Evolutionary conservation across 208 protist genomes (phyloP), one percentile per base, ranked within the genome.

Genomic region (Trypanosoma avium): DNA sequence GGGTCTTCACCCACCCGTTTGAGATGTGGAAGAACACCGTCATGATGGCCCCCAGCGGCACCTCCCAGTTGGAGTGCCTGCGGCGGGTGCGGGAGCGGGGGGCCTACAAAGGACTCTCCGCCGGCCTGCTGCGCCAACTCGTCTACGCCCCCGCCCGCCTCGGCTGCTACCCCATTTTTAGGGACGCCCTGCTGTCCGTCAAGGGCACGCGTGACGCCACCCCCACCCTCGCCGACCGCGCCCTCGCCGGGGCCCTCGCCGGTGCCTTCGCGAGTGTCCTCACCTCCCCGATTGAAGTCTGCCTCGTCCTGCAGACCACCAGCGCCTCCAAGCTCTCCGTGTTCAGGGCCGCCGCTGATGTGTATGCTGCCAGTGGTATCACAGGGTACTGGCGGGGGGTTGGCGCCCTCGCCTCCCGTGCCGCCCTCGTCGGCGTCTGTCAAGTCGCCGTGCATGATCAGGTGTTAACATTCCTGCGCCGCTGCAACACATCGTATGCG

Each of bases 21-120:
- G 91, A 97, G 74, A 96, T 94, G 84, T 89, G 93, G 84, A 95
- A 95, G 72, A 94, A 97, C 72, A 93, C 85, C n/a, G 83, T 95
- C 27, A 93, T 91, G 84, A 95, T 64, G 70, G 60, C 86, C 5
- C 74, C 81, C 0, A 61, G 61, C 17, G 84, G 84, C 58, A 79
- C 67, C 19, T 82, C 67, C 40, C 77, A 87, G 75, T 29, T 75
- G 45, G 74, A 78, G 0, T 73, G 63, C 40, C 77, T 88, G 35
- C 59, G 52, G 40, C 67, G 55, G 4, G 90, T 85, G 22, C 61
- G 70, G 10, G 72, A 75, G 56, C 92, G 82, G 26, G 81, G 84
- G 15, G 70, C 93, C 46, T 97, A 91, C 75, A 88, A 82, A n/a
- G 90, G 93, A 35, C 73, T 96, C 46, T 70, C 70, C 26, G 77